Conservation (phyloP, 208 protist species). For the Trypanosoma lewisi region DNA sequence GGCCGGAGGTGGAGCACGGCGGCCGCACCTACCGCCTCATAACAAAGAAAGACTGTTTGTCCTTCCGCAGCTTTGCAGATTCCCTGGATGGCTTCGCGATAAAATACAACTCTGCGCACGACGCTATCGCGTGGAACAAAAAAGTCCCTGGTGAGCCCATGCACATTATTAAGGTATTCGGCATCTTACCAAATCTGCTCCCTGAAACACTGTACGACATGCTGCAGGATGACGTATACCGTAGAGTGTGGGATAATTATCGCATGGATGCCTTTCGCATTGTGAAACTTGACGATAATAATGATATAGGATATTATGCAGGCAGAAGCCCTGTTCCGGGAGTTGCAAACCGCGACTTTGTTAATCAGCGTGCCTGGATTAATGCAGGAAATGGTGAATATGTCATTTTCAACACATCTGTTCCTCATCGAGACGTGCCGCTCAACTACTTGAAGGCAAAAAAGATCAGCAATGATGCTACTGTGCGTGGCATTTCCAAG, state of each 20-base stretch:
- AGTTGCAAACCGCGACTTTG: slow-evolving; percentile 85
- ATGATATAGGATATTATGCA: slow-evolving; percentile 92
- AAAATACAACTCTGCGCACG: slow-evolving; percentile 42
- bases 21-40: slow-evolving; percentile 57
- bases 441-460: slow-evolving; percentile 46
- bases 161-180: slow-evolving; percentile 83
- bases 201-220: slow-evolving; percentile 73
- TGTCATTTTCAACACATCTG: slow-evolving; percentile 89
- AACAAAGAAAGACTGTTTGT: slow-evolving; percentile 54
- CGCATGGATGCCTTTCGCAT: slow-evolving; percentile 77
- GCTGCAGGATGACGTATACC: slow-evolving; percentile 83
- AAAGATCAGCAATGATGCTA: slow-evolving; percentile 44
- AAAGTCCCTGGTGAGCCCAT: slow-evolving; percentile 63
- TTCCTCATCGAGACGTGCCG: slow-evolving; percentile 61
- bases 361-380: slow-evolving; percentile 89
- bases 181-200: slow-evolving; percentile 44
- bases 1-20: slow-evolving; percentile 32
- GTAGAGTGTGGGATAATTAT: slow-evolving; percentile 72
- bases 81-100: slow-evolving; percentile 70
- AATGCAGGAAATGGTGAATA: slow-evolving; percentile 66
- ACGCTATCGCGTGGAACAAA: slow-evolving; percentile 72
- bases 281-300: slow-evolving; percentile 50
- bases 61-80: slow-evolving; percentile 75
- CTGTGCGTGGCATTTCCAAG: slow-evolving; percentile 71
- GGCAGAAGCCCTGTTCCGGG: slow-evolving; percentile 69